phyloP scores from a whole-genome alignment of 2,329 filamentous ascomycete genomes.

The Onygenales sp. region DNA sequence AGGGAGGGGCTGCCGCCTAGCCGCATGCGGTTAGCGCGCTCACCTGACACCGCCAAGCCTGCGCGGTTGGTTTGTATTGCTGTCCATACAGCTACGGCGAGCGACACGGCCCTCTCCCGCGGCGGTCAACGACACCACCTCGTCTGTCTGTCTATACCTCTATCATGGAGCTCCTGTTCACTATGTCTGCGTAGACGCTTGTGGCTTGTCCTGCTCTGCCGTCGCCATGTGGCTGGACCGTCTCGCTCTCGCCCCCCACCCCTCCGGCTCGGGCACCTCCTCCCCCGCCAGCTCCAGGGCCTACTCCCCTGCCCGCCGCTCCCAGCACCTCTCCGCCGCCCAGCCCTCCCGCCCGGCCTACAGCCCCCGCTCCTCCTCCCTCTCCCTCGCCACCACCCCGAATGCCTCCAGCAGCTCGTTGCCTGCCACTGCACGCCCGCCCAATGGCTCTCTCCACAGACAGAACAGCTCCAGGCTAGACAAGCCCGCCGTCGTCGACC shows the following conservation, averaged over 20 bases:
- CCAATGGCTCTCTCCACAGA: slow-evolving; percentile 54
- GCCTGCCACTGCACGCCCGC: slow-evolving; percentile 51
- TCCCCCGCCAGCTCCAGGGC: slow-evolving; percentile 50
- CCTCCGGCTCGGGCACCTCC: slow-evolving; percentile 54
- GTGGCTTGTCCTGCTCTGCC: neutral
- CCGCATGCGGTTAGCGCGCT: slow-evolving; percentile 4
- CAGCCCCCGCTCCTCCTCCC: slow-evolving; percentile 63
- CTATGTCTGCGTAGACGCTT: neutral
- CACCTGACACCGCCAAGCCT: neutral
- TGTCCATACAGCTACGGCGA: neutral
- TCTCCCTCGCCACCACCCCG: slow-evolving; percentile 62
- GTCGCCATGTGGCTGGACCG: slow-evolving; percentile 79
- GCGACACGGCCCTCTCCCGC: neutral
- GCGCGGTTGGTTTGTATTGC: neutral
- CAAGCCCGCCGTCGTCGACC: slow-evolving; percentile 54
- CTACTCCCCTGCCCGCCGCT: slow-evolving; percentile 60
- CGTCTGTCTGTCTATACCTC: neutral
- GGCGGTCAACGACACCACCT: neutral
- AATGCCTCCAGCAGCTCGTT: slow-evolving; percentile 71
- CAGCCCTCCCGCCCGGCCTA: slow-evolving; percentile 59
- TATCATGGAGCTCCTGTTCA: neutral
- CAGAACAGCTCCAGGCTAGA: slow-evolving; percentile 42
- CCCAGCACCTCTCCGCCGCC: slow-evolving; percentile 58
- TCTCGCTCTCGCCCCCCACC: slow-evolving; percentile 66
- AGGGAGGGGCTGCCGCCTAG: slow-evolving; percentile 6